Conservation (phyloP, 148 eudicot species). For the Rhododendron simsii region DNA sequence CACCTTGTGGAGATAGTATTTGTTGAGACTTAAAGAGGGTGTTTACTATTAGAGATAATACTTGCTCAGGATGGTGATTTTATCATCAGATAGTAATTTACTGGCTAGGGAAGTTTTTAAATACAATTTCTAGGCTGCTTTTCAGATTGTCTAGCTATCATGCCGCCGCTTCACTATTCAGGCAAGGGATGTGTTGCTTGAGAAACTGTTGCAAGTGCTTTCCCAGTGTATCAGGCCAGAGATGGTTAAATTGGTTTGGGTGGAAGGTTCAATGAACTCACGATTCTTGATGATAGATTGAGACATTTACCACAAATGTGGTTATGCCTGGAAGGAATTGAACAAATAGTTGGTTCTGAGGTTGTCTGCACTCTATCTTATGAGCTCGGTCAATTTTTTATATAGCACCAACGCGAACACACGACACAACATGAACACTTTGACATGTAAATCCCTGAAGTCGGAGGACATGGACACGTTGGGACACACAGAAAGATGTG, state of each 20-base stretch:
- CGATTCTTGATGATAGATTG: not conserved
- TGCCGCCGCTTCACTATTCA: not conserved
- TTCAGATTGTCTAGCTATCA: not conserved
- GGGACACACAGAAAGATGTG: not conserved
- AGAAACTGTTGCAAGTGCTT: not conserved
- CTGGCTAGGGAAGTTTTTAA: not conserved
- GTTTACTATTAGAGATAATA: not conserved
- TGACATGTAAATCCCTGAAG: not conserved
- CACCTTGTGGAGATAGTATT: not conserved
- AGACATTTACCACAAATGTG: not conserved
- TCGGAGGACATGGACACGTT: not conserved
- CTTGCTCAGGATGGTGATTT: not conserved
- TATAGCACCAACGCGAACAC: not conserved
- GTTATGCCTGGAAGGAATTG: not conserved
- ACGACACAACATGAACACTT: not conserved
- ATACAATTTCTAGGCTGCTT: too few species aligned
- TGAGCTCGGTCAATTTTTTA: not conserved
- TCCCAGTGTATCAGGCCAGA: not conserved
- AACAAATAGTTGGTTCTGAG: not conserved
- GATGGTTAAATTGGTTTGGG: not conserved
- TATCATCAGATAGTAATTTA: not conserved
- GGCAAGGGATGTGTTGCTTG: not conserved
- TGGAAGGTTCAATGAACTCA: not conserved
- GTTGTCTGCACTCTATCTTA: not conserved
- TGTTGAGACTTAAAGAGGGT: not conserved